Evolutionary conservation across 768 basidiomycete genomes (phyloP).

Genomic region (Panellus pusillus): DNA sequence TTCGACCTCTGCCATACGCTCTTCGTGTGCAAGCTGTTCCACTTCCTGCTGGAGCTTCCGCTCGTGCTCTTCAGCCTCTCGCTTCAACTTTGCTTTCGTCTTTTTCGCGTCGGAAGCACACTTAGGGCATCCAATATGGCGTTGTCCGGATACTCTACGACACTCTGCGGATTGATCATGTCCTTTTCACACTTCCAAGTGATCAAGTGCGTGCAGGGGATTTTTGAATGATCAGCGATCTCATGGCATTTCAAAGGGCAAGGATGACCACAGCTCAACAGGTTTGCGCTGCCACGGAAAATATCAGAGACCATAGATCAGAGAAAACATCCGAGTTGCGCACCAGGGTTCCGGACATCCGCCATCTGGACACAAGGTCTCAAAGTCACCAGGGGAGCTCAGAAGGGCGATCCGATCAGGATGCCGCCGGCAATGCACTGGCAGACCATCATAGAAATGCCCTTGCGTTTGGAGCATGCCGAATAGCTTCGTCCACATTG

Average conservation of each 20-base stretch:
- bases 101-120: slow-evolving; percentile 37
- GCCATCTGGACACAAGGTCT: slow-evolving; percentile 42
- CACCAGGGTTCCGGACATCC: slow-evolving; percentile 64
- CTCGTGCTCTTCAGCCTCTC: slow-evolving; percentile 34
- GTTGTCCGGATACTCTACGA: slow-evolving; percentile 11
- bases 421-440: slow-evolving; percentile 58
- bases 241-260: slow-evolving; percentile 66
- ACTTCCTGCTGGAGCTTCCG: slow-evolving; percentile 31
- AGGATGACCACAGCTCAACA: slow-evolving; percentile 47
- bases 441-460: slow-evolving; percentile 61
- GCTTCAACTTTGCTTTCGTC: slow-evolving; percentile 33
- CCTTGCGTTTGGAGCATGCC: slow-evolving; percentile 38
- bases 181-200: slow-evolving; percentile 38
- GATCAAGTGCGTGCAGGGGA: slow-evolving; percentile 43
- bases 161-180: slow-evolving; percentile 48
- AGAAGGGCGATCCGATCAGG: slow-evolving; percentile 39
- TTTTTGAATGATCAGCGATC: slow-evolving; percentile 50
- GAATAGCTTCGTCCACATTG: slow-evolving; percentile 54
- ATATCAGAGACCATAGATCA: neutral
- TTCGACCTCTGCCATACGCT: slow-evolving; percentile 35
- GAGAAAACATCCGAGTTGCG: slow-evolving; percentile 13
- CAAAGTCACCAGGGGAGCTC: slow-evolving; percentile 47
- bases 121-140: slow-evolving; percentile 24
- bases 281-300: slow-evolving; percentile 37
- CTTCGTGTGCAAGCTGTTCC: slow-evolving; percentile 33